phyloP scores from a whole-genome alignment of 768 basidiomycete genomes.

The Naganishia vaughanmartiniae region DNA sequence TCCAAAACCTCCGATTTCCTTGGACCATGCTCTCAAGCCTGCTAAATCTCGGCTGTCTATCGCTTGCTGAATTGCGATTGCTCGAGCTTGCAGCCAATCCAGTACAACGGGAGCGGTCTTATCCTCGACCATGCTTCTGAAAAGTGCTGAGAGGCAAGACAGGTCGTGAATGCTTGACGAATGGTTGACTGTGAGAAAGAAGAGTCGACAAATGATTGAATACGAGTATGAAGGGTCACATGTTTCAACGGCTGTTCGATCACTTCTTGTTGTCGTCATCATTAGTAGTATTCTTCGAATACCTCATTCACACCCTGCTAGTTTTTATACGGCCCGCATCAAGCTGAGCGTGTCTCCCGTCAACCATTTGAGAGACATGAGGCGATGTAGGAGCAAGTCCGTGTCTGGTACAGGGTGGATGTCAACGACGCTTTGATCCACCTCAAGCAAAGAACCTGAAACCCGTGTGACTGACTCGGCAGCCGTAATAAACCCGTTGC shows the following conservation, averaged over 20 bases:
- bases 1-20: slow-evolving; percentile 50
- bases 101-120: background rate
- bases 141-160: background rate
- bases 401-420: too few species aligned
- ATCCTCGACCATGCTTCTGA: background rate
- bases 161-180: background rate
- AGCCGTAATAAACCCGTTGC: too few species aligned
- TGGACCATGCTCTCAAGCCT: slow-evolving; percentile 41
- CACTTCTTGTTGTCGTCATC: background rate
- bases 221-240: background rate
- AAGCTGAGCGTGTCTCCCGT: too few species aligned
- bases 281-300: background rate
- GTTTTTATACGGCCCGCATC: too few species aligned
- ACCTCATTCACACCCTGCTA: too few species aligned
- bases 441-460: too few species aligned
- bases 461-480: too few species aligned
- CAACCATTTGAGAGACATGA: too few species aligned
- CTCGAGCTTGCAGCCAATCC: slow-evolving; percentile 23
- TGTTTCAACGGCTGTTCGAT: background rate
- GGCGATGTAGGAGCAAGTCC: too few species aligned
- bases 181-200: background rate
- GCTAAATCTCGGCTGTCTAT: slow-evolving; percentile 38
- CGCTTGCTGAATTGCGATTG: slow-evolving; percentile 37
- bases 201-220: background rate
- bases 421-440: too few species aligned